Base-by-base conservation (phyloP, 306 rosid genomes). In the Adenanthera pavonina region DNA sequence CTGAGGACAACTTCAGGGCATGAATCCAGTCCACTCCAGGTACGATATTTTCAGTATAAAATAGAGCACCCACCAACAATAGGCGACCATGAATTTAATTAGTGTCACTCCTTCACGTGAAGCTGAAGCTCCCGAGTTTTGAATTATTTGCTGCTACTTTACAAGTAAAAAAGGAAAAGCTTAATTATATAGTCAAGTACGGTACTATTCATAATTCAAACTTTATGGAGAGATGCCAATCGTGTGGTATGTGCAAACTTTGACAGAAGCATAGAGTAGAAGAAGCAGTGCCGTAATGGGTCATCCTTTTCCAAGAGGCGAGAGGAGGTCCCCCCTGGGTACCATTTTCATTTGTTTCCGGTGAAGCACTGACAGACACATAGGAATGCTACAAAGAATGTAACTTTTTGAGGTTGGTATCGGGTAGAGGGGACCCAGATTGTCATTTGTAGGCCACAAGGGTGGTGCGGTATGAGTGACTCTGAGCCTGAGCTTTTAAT, bases 201-300 rank as follows among this genome's bases (percentile, higher is more conserved):
- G 64, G 64, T 20, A 1, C 13, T 20, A 68, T 35, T 85, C 20
- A 75, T 47, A 51, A 74, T 84, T 88, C 80, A 84, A 48, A 3
- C 11, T 48, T 48, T 15, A 48, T 46, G 49, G 49, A 91, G 62
- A 91, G 93, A 88, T 90, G 88, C 89, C 77, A 88, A 82, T 77
- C 80, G 86, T 85, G 90, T 90, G 86, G 88, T 73, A 78, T 64
- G 20, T 68, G 40, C 15, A 36, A 9, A 48, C 47, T 66, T 78
- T 19, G 68, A 51, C 57, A 12, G 53, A 69, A 61, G 79, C 68
- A 57, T 51, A 67, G 30, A 25, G 30, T 25, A 78, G 52, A 6
- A 35, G 66, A n/a, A 78, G 72, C 83, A 81, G 85, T 90, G 88
- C 91, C 96, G 87, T 88, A 69, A 10, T 46, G 36, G 35, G n/a